Evolutionary conservation across 208 protist genomes (phyloP).

Genomic region (Trypanosoma caninum): DNA sequence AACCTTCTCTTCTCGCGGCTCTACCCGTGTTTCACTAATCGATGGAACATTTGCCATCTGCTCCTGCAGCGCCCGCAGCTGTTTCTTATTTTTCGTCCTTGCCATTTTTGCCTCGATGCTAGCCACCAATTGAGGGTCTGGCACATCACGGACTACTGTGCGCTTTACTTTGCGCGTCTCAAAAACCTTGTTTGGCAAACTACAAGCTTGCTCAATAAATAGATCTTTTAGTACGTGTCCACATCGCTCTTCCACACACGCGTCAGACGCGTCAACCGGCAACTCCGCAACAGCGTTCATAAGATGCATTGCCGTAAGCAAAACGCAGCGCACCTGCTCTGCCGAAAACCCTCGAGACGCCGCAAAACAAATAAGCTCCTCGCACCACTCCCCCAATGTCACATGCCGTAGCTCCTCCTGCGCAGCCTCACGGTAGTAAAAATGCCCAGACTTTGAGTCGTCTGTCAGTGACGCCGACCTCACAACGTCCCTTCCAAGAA

Average conservation of each 20-base stretch:
- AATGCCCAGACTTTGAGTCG: not conserved
- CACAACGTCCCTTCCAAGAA: slow-evolving; percentile 11
- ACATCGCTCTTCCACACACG: slow-evolving; percentile 27
- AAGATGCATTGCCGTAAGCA: slow-evolving; percentile 54
- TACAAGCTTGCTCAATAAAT: slow-evolving; percentile 48
- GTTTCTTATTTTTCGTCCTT: slow-evolving; percentile 55
- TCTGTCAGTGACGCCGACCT: not conserved
- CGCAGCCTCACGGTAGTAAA: slow-evolving; percentile 28
- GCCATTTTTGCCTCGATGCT: slow-evolving; percentile 39
- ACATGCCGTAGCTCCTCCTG: slow-evolving; percentile 43
- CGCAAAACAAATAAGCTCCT: slow-evolving; percentile 55
- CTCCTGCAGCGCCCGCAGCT: slow-evolving; percentile 33
- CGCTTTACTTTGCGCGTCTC: slow-evolving; percentile 24
- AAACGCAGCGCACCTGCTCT: slow-evolving; percentile 58
- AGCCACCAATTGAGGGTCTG: slow-evolving; percentile 41
- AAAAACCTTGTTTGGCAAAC: slow-evolving; percentile 29
- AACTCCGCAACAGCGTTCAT: slow-evolving; percentile 33
- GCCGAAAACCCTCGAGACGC: slow-evolving; percentile 36
- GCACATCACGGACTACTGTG: slow-evolving; percentile 34
- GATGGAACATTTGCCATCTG: slow-evolving; percentile 36
- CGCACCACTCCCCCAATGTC: slow-evolving; percentile 70
- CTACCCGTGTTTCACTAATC: slow-evolving; percentile 15
- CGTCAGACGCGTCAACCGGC: slow-evolving; percentile 14
- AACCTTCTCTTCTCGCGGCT: slow-evolving; percentile 27
- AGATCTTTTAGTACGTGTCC: slow-evolving; percentile 32